Conservation (phyloP, 2,329 filamentous ascomycete genomes). For the Alternaria sp. region DNA sequence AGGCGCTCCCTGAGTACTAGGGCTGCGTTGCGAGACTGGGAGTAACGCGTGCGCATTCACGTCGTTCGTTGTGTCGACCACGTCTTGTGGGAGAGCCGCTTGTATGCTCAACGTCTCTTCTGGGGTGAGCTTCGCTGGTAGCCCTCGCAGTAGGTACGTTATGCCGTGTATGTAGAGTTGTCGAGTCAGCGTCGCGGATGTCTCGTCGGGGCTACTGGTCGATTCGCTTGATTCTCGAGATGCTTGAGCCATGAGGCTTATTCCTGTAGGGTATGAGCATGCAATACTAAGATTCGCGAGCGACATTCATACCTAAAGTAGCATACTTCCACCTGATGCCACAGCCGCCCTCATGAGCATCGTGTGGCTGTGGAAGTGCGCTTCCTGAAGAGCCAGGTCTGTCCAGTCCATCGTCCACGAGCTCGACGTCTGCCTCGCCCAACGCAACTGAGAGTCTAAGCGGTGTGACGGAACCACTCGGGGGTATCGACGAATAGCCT, state of each 20-base stretch:
- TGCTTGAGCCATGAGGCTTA: conserved; percentile 55
- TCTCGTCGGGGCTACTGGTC: conserved; percentile 34
- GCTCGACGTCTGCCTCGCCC: conserved; percentile 29
- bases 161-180: conserved; percentile 69
- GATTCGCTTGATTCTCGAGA: conserved; percentile 52
- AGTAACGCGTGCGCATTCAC: conserved; percentile 23
- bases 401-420: conserved; percentile 35
- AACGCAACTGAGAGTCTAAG: conserved; percentile 21
- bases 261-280: conserved; percentile 44
- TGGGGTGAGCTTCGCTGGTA: conserved; percentile 63
- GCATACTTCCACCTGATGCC: conserved; percentile 61
- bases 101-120: conserved; percentile 62
- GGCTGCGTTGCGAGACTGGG: conserved; percentile 12
- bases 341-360: conserved; percentile 37
- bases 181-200: conserved; percentile 58
- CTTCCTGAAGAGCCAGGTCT: conserved; percentile 28
- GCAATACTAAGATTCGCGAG: background rate
- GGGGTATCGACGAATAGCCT: conserved; percentile 37
- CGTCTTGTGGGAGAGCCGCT: conserved; percentile 55
- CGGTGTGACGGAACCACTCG: conserved; percentile 29
- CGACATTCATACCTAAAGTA: conserved; percentile 50
- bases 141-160: conserved; percentile 67
- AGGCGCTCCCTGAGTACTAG: conserved; percentile 6
- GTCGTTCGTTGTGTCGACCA: conserved; percentile 21
- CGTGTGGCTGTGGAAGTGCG: conserved; percentile 24